Evolutionary conservation across 148 eudicot species (phyloP), one percentile per base, ranked within the genome.

Genomic region (Drosera capensis): DNA sequence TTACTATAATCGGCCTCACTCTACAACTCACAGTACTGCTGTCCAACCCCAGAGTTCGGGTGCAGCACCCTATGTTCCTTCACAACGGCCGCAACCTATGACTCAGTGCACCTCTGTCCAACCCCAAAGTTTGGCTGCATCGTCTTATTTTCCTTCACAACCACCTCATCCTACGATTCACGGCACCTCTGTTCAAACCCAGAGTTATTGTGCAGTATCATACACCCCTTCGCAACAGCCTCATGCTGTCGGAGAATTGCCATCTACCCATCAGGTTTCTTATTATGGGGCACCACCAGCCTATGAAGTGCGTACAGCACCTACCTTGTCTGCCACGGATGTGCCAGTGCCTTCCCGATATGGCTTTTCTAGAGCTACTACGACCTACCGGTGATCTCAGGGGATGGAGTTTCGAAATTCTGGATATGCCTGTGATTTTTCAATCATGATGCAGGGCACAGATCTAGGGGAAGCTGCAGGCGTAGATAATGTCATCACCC

Each of bases 231-330:
- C n/a, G 38, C 38, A 13, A 34, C 38, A 16, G 21, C 4, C 19
- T 3, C 43, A 40, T 40, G 18, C 20, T 15, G 6, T 40, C 18
- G 43, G 43, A 40, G 38, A 34, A 34, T 4, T 34, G 9, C 9
- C 6, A 34, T 11, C 38, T 11, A 9, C 38, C 14, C 13, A 5
- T 34, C 38, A 34, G 38, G 9, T 34, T 34, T 34, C 6, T 34
- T 34, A 34, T 34, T 34, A 34, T 34, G 38, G 9, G n/a, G 38
- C 38, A 34, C 38, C 38, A 34, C 38, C 38, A 34, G n/a, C 14
- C 38, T 11, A 34, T 11, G 38, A 34, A 11, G 14, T 34, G 38
- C 38, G n/a, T 34, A 15, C 38, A 2, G 13, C n/a, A 2, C n/a
- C 38, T 34, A 3, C 9, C 6, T 34, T 34, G 5, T 11, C 38